These are phyloP conservation scores for Monosporascus ibericus DNA, from an alignment of 2,329 filamentous ascomycete genomes.

Conservation along the genomic window DNA sequence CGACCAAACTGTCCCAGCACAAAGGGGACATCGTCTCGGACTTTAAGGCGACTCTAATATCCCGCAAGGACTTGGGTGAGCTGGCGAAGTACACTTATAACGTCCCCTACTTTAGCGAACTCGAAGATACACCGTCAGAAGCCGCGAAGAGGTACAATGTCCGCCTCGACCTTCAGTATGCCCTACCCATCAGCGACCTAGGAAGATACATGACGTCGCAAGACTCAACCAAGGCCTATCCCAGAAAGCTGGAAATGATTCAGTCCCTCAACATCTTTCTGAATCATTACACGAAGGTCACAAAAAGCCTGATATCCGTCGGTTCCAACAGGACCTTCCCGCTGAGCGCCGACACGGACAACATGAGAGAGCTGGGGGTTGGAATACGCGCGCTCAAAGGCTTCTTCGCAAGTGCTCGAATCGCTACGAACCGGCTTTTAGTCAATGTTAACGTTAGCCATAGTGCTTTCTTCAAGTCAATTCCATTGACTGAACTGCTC, in stretches of 20 bases:
- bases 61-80: no score
- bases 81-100: no score
- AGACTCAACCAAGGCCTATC: constrained; percentile 8
- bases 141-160: no score
- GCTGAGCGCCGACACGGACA: background rate
- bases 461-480: constrained; percentile 26
- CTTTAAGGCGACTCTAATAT: no score
- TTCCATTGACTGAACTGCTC: constrained; percentile 16
- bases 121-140: no score
- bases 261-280: constrained; percentile 17
- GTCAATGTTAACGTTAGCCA: constrained; percentile 31
- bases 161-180: no score
- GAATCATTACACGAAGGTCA: constrained; percentile 27
- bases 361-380: constrained; percentile 15
- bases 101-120: no score
- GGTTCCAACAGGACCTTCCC: constrained; percentile 25
- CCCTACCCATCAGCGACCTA: no score
- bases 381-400: constrained; percentile 26
- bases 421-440: constrained; percentile 26
- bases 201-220: constrained; percentile 22
- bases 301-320: constrained; percentile 17
- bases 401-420: constrained; percentile 29
- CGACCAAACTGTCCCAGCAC: no score
- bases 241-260: constrained; percentile 17
- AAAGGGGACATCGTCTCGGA: no score